Percentiles rank a stretch among this genome's conserved stretches.
Evolutionary conservation across 2,329 filamentous ascomycete species (phyloP).

Genomic region (Lachnellula hyalina): DNA sequence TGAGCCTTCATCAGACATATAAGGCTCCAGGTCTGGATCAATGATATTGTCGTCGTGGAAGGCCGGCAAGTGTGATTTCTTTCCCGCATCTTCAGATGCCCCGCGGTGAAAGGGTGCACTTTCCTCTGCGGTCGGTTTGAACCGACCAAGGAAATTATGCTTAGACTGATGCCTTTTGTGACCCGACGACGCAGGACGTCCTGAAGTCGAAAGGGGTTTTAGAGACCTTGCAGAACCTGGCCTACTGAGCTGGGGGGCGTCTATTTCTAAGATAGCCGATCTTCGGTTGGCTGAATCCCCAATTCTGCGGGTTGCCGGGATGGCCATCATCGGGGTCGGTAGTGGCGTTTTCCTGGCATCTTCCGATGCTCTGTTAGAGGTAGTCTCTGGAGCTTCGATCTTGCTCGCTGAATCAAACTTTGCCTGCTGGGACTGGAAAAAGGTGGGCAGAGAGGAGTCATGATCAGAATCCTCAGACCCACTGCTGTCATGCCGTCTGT

Average conservation of each 20-base stretch:
- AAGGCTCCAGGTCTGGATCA: slow-evolving; percentile 89
- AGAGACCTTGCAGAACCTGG: slow-evolving; percentile 91
- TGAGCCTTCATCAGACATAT: slow-evolving; percentile 90
- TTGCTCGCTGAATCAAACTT: slow-evolving; percentile 38
- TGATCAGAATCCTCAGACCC: slow-evolving; percentile 82
- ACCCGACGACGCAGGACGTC: slow-evolving; percentile 68
- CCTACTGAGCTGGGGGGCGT: slow-evolving; percentile 74
- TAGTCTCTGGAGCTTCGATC: slow-evolving; percentile 35
- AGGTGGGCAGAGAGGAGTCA: slow-evolving; percentile 60
- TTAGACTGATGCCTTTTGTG: slow-evolving; percentile 87
- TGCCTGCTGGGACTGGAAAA: slow-evolving; percentile 51
- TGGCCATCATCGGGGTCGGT: slow-evolving; percentile 68
- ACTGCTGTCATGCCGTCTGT: slow-evolving; percentile 82
- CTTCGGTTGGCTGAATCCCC: slow-evolving; percentile 76
- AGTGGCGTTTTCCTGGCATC: slow-evolving; percentile 44
- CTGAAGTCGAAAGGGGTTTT: slow-evolving; percentile 59
- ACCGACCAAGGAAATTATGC: slow-evolving; percentile 72
- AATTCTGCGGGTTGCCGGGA: slow-evolving; percentile 58
- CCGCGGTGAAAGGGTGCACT: slow-evolving; percentile 82
- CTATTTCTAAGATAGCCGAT: slow-evolving; percentile 86
- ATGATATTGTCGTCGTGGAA: slow-evolving; percentile 99
- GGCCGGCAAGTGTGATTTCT: slow-evolving; percentile 69
- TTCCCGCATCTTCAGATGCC: slow-evolving; percentile 59
- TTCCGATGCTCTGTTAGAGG: background rate
- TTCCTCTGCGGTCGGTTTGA: slow-evolving; percentile 69